A percentile compares a stretch with the other conserved stretches of the same genome.
phyloP scores from a whole-genome alignment of 2,329 filamentous ascomycete genomes.

The Macrophomina pseudophaseolina region DNA sequence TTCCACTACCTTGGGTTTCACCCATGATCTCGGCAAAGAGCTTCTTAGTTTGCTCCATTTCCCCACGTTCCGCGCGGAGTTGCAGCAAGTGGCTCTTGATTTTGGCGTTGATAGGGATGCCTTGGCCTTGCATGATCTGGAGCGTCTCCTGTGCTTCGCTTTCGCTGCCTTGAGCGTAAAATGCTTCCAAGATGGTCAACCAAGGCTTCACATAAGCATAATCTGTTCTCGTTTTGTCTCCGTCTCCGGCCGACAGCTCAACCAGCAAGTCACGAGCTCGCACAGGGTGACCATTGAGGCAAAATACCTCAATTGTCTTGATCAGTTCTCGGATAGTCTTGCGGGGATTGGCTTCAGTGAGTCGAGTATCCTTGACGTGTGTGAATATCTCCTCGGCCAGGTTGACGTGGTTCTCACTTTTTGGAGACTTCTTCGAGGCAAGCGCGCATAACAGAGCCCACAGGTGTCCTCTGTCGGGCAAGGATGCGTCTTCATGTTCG shows the following conservation, averaged over 20 bases:
- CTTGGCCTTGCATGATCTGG: slow-evolving; percentile 54
- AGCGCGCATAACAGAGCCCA: not conserved
- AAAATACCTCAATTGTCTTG: not conserved
- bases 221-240: not conserved
- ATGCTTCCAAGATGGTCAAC: slow-evolving; percentile 60
- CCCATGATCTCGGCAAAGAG: slow-evolving; percentile 68
- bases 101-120: slow-evolving; percentile 42
- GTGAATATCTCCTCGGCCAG: slow-evolving; percentile 6
- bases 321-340: not conserved
- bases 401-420: not conserved
- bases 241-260: not conserved
- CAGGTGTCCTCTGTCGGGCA: not conserved
- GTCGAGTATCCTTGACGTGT: not conserved
- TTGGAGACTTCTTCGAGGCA: not conserved
- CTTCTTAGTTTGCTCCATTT: slow-evolving; percentile 65
- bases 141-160: slow-evolving; percentile 63
- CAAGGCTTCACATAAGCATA: slow-evolving; percentile 29
- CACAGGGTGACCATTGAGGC: not conserved
- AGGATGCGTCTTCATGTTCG: not conserved
- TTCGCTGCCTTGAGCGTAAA: slow-evolving; percentile 65
- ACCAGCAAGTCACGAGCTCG: slow-evolving; percentile 10
- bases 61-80: slow-evolving; percentile 65
- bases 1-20: slow-evolving; percentile 28
- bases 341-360: not conserved
- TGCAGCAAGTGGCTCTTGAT: slow-evolving; percentile 60